These are phyloP conservation scores for Yamadazyma mexicana DNA, from an alignment of 1,139 yeast genomes.

Conservation along the genomic window DNA sequence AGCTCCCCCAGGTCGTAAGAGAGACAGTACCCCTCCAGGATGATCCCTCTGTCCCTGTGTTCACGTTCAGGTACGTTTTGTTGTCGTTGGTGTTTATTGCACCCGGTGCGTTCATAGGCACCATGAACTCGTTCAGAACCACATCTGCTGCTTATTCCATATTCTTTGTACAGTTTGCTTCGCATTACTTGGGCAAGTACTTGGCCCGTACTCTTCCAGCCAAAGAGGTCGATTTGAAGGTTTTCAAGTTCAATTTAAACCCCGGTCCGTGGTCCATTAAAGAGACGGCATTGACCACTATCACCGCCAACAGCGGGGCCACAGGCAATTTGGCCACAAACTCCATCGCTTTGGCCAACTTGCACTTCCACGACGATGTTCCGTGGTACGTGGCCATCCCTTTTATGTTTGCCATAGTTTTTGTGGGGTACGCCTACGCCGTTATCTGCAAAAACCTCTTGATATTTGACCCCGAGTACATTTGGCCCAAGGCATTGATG, in stretches of 20 bases:
- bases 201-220: slow-evolving; percentile 22
- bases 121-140: slow-evolving; percentile 48
- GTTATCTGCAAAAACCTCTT: slow-evolving; percentile 42
- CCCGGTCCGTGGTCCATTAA: slow-evolving; percentile 52
- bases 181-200: slow-evolving; percentile 45
- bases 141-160: slow-evolving; percentile 49
- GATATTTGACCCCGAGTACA: slow-evolving; percentile 42
- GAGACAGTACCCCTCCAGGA: slow-evolving; percentile 36
- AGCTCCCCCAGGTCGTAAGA: slow-evolving; percentile 29
- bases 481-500: slow-evolving; percentile 51
- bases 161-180: slow-evolving; percentile 44
- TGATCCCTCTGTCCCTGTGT: slow-evolving; percentile 33
- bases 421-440: slow-evolving; percentile 50
- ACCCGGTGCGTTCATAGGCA: slow-evolving; percentile 50
- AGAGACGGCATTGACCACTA: slow-evolving; percentile 44
- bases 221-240: slow-evolving; percentile 4
- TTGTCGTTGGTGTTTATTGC: slow-evolving; percentile 38
- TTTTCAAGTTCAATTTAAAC: slow-evolving; percentile 18
- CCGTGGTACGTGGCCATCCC: slow-evolving; percentile 30
- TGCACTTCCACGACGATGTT: slow-evolving; percentile 34
- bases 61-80: slow-evolving; percentile 43
- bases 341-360: slow-evolving; percentile 41
- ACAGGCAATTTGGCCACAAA: slow-evolving; percentile 47
- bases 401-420: slow-evolving; percentile 48
- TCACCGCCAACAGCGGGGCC: slow-evolving; percentile 48